These are phyloP conservation scores for Dactylellina sp. DNA, from an alignment of 2,329 filamentous ascomycete genomes.

Conservation along the genomic window DNA sequence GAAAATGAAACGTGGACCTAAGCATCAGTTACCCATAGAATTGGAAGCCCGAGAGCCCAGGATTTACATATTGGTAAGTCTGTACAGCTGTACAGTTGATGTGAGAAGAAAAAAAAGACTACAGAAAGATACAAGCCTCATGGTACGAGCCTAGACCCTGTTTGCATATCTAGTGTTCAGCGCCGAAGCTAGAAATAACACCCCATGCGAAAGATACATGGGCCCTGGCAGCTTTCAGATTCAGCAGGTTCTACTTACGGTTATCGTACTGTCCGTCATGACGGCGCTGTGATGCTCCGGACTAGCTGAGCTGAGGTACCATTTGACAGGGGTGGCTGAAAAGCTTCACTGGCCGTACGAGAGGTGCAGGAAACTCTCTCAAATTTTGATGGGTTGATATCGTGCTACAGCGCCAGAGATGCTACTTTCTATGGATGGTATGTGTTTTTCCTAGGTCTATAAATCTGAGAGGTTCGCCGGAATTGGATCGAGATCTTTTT, in stretches of 20 bases:
- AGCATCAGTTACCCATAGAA: constrained; percentile 21
- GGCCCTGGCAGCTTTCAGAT: constrained; percentile 30
- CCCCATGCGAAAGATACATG: constrained; percentile 27
- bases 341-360: constrained; percentile 27
- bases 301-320: constrained; percentile 31
- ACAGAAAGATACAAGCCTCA: constrained; percentile 20
- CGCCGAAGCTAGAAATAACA: constrained; percentile 27
- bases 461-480: constrained; percentile 18
- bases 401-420: not conserved
- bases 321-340: constrained; percentile 1
- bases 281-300: constrained; percentile 51
- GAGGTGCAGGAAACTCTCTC: constrained; percentile 29
- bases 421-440: constrained; percentile 2
- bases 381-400: constrained; percentile 20
- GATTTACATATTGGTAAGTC: constrained; percentile 23
- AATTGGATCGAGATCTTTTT: constrained; percentile 22
- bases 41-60: constrained; percentile 36
- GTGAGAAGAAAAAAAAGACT: constrained; percentile 8
- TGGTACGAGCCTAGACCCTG: constrained; percentile 13
- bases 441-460: constrained; percentile 35
- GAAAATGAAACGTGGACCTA: constrained; percentile 38
- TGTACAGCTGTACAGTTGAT: not conserved
- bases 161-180: not conserved
- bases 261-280: constrained; percentile 51
- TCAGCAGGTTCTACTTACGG: constrained; percentile 54